These are phyloP conservation scores for Arabidopsis suecica DNA, from an alignment of 345 rosid species.

Conservation along the genomic window DNA sequence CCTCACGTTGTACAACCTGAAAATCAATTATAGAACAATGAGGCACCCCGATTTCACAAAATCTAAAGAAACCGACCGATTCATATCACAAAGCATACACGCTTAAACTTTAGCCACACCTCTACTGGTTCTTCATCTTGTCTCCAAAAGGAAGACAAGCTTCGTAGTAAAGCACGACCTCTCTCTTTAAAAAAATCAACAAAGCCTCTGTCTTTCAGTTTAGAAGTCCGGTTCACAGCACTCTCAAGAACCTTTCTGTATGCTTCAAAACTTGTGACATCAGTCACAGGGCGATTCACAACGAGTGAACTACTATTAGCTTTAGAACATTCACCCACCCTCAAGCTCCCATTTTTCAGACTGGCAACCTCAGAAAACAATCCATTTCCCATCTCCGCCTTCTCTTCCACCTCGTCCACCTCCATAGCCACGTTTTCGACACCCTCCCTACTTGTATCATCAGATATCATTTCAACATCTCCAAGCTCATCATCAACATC, in stretches of 20 bases:
- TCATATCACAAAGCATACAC: slow-evolving; percentile 3
- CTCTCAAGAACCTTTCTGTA: slow-evolving; percentile 39
- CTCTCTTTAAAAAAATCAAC: slow-evolving; percentile 48
- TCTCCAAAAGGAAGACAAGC: slow-evolving; percentile 49
- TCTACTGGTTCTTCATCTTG: slow-evolving; percentile 50
- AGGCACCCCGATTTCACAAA: not conserved
- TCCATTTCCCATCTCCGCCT: slow-evolving; percentile 3
- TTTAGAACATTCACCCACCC: slow-evolving; percentile 19
- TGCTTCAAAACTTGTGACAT: slow-evolving; percentile 40
- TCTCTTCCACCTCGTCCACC: slow-evolving; percentile 31
- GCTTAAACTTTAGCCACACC: slow-evolving; percentile 36
- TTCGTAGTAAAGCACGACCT: slow-evolving; percentile 44
- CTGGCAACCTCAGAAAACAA: slow-evolving; percentile 14
- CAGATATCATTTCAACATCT: slow-evolving; percentile 26
- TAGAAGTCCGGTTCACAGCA: slow-evolving; percentile 33
- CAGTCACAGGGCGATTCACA: slow-evolving; percentile 21
- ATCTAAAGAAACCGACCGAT: not conserved
- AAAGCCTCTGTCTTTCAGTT: slow-evolving; percentile 38
- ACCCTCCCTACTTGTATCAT: slow-evolving; percentile 34
- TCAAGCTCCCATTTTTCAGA: slow-evolving; percentile 24
- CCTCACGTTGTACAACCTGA: slow-evolving; percentile 34
- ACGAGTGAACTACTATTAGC: slow-evolving; percentile 30
- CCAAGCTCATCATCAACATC: slow-evolving; percentile 38
- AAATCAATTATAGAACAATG: slow-evolving; percentile 2
- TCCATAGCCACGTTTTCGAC: slow-evolving; percentile 26